A percentile compares a stretch with the other conserved stretches of the same genome.
phyloP scores from a whole-genome alignment of 805 yeast species.

The Nakazawaea populi region DNA sequence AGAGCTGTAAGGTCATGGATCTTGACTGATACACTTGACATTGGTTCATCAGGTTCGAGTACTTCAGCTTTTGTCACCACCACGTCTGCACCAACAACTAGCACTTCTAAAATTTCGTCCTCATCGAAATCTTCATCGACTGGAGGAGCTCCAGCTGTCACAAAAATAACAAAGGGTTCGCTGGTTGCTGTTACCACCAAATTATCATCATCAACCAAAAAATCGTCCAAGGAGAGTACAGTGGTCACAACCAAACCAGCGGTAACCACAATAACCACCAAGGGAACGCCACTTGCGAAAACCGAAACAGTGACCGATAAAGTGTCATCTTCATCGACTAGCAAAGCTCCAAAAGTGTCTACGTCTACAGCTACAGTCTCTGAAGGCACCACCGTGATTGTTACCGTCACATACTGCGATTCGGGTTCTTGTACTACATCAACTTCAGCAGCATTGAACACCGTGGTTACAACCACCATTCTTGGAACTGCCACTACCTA shows the following conservation, averaged over 20 bases:
- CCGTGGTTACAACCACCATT: constrained; percentile 14
- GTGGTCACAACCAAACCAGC: no score
- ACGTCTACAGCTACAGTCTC: constrained; percentile 11
- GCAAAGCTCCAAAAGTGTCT: neutral
- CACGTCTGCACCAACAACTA: constrained; percentile 5
- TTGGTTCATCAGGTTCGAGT: constrained; percentile 12
- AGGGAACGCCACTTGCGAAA: no score
- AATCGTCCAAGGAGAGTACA: no score
- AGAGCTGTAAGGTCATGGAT: constrained; percentile 4
- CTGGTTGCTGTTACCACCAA: no score
- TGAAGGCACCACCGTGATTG: constrained; percentile 12
- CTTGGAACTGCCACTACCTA: constrained; percentile 14
- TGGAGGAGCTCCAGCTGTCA: neutral
- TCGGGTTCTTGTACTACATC: constrained; percentile 7
- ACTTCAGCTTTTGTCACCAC: constrained; percentile 12
- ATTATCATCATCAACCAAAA: no score
- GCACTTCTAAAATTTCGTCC: constrained; percentile 6
- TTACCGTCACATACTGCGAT: constrained; percentile 14
- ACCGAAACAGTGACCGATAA: no score
- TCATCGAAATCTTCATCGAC: neutral
- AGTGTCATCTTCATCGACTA: no score
- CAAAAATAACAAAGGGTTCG: neutral
- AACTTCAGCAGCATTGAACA: constrained; percentile 9
- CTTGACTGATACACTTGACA: constrained; percentile 1
- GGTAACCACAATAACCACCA: no score